These are phyloP conservation scores for Blastobotrys malaysiensis DNA, from an alignment of 1,139 yeast genomes.

Conservation along the genomic window DNA sequence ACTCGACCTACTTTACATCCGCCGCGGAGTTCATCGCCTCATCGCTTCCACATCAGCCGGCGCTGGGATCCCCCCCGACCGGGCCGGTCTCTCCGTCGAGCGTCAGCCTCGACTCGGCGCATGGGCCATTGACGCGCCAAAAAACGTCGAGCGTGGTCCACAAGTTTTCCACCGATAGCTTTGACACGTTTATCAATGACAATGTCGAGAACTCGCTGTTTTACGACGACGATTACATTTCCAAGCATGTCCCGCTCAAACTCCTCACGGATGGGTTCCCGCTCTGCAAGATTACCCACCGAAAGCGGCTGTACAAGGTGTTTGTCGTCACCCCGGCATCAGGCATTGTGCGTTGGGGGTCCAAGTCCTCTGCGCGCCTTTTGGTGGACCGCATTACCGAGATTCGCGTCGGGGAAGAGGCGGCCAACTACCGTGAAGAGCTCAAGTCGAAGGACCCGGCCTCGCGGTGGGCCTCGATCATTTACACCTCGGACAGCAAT, in stretches of 20 bases:
- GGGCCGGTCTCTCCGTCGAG: neutral
- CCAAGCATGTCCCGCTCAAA: neutral
- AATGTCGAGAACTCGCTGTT: neutral
- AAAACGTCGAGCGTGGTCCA: neutral
- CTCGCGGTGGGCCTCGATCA: slow-evolving; percentile 72
- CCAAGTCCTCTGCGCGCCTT: slow-evolving; percentile 43
- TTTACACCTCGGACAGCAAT: slow-evolving; percentile 49
- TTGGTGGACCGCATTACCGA: slow-evolving; percentile 69
- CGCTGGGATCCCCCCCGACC: neutral
- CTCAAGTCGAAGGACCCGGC: slow-evolving; percentile 63
- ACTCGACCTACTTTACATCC: too few relatives aligned
- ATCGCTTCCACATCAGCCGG: too few relatives aligned
- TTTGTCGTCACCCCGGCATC: slow-evolving; percentile 42
- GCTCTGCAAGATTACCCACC: slow-evolving; percentile 61
- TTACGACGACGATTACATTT: neutral
- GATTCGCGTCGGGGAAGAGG: slow-evolving; percentile 62
- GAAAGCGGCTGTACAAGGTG: slow-evolving; percentile 53
- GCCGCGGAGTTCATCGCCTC: too few relatives aligned
- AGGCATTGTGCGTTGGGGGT: slow-evolving; percentile 50
- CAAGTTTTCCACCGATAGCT: neutral
- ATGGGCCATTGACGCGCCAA: slow-evolving; percentile 8
- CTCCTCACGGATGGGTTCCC: slow-evolving; percentile 35
- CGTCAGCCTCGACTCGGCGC: neutral
- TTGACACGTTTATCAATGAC: neutral
- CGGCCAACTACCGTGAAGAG: slow-evolving; percentile 79